Evolutionary conservation across 768 basidiomycete genomes (phyloP).

Genomic region (Xanthoconium purpureum): DNA sequence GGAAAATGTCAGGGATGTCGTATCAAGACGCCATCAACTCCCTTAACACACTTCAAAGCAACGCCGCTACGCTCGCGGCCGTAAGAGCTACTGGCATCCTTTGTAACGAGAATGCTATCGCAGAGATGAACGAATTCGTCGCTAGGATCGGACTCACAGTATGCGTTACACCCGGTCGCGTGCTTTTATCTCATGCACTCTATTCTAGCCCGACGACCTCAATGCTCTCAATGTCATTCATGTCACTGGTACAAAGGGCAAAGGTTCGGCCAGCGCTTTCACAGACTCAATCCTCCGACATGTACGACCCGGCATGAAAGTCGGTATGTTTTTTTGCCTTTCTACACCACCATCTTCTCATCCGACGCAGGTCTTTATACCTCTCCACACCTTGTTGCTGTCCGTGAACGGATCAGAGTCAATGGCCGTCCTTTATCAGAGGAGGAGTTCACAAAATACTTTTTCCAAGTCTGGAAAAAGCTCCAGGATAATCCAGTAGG

Average conservation of each 20-base stretch:
- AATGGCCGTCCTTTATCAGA: constrained; percentile 90
- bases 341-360: neutral
- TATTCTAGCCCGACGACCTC: constrained; percentile 68
- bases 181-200: constrained; percentile 12
- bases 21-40: constrained; percentile 72
- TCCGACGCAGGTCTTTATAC: constrained; percentile 77
- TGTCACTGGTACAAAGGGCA: constrained; percentile 97
- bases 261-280: constrained; percentile 96
- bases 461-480: constrained; percentile 95
- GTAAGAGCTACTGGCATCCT: constrained; percentile 67
- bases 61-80: constrained; percentile 89
- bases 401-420: constrained; percentile 92
- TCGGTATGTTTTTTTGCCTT: constrained; percentile 51
- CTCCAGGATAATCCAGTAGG: constrained; percentile 66
- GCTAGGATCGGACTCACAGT: constrained; percentile 84
- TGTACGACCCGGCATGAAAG: constrained; percentile 70
- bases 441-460: constrained; percentile 82
- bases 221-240: constrained; percentile 91
- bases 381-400: constrained; percentile 93
- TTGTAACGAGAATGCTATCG: constrained; percentile 57
- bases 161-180: constrained; percentile 24
- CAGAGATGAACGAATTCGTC: constrained; percentile 90
- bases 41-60: constrained; percentile 83
- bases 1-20: constrained; percentile 51
- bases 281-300: constrained; percentile 81